phyloP scores from a whole-genome alignment of 495 filamentous ascomycete genomes.

The Filosporella fistucella region DNA sequence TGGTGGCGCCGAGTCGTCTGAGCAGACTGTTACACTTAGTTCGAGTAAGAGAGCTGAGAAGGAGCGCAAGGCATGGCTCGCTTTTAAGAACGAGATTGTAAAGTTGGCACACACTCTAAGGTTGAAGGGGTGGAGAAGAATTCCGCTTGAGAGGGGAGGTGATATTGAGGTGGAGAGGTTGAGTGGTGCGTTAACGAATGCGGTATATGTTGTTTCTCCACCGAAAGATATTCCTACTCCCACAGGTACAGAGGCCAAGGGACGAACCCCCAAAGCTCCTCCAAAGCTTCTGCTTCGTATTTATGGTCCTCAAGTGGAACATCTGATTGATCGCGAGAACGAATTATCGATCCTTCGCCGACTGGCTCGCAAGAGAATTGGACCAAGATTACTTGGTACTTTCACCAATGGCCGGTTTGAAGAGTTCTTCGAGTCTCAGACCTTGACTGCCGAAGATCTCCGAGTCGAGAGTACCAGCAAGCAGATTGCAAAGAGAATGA shows the following conservation, averaged over 20 bases:
- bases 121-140: constrained; percentile 83
- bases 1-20: constrained; percentile 40
- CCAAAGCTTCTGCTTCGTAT: constrained; percentile 82
- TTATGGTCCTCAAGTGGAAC: constrained; percentile 93
- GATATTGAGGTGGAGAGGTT: constrained; percentile 80
- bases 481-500: constrained; percentile 97
- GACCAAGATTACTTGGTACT: constrained; percentile 86
- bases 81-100: constrained; percentile 88
- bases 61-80: constrained; percentile 67
- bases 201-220: constrained; percentile 89
- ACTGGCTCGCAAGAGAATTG: constrained; percentile 86
- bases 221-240: constrained; percentile 50
- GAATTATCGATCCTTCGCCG: constrained; percentile 85
- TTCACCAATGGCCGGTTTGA: constrained; percentile 97
- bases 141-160: constrained; percentile 64
- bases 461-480: constrained; percentile 76
- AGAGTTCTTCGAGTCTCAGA: constrained; percentile 78
- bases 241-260: constrained; percentile 23
- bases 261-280: constrained; percentile 30
- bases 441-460: constrained; percentile 73
- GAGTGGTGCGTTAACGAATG: constrained; percentile 92
- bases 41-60: constrained; percentile 43
- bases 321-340: constrained; percentile 89
- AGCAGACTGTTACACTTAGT: constrained; percentile 32
- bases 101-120: constrained; percentile 83